Conservation (phyloP, 768 basidiomycete genomes). For the Russula emetica region DNA sequence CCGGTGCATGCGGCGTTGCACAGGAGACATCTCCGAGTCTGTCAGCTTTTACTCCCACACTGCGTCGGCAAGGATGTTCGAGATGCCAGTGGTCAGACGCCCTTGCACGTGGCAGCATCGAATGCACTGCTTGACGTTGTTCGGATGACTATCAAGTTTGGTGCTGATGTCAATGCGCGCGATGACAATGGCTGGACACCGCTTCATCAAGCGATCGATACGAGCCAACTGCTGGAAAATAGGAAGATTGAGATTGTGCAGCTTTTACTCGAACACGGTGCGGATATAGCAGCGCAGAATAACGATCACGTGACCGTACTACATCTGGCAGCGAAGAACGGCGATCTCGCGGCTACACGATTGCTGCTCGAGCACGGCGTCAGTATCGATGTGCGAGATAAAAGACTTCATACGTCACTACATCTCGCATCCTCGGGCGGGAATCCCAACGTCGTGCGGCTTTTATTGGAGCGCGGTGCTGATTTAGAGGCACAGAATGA, state of each 20-base stretch:
- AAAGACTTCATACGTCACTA: too few relatives aligned
- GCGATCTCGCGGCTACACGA: background rate
- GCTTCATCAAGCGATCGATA: background rate
- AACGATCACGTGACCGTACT: background rate
- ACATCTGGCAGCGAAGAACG: background rate
- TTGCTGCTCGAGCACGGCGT: background rate
- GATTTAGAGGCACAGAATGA: too few relatives aligned
- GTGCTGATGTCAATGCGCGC: background rate
- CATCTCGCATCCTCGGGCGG: background rate
- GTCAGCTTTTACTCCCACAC: background rate
- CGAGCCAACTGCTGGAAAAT: background rate
- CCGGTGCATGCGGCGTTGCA: background rate
- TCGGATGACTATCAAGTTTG: background rate
- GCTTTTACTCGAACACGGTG: background rate
- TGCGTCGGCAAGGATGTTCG: background rate
- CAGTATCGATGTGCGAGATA: too few relatives aligned
- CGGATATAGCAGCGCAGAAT: background rate
- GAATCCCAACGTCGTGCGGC: background rate
- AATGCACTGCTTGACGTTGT: background rate
- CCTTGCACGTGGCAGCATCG: background rate
- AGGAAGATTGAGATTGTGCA: background rate
- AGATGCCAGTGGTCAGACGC: background rate
- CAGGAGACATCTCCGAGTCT: background rate
- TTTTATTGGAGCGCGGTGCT: background rate
- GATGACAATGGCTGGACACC: background rate